Percentiles rank a stretch among this genome's conserved stretches.
Conservation (phyloP, 371 early-diverging fungal genomes). For the Mucor piriformis region DNA sequence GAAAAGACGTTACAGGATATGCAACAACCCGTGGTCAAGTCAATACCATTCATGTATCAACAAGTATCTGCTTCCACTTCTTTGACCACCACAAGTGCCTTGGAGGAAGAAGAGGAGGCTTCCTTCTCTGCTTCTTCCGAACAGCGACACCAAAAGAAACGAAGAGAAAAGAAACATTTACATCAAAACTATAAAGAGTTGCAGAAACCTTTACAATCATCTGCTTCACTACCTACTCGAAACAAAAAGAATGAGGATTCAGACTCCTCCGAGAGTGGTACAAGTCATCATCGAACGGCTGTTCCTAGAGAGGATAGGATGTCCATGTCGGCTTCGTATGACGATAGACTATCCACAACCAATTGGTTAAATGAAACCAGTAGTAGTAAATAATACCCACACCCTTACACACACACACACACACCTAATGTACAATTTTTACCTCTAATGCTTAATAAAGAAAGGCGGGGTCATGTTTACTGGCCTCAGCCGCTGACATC, state of each 20-base stretch:
- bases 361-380: conserved; percentile 13
- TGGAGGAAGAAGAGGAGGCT: too few species aligned
- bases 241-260: conserved; percentile 19
- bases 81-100: conserved; percentile 5
- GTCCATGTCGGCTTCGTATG: conserved; percentile 46
- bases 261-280: conserved; percentile 14
- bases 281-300: not conserved
- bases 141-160: conserved; percentile 20
- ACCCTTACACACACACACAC: too few species aligned
- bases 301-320: conserved; percentile 1
- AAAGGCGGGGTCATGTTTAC: too few species aligned
- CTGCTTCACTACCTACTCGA: conserved; percentile 50
- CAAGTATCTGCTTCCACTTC: conserved; percentile 15
- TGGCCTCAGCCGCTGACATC: too few species aligned
- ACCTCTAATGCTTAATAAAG: too few species aligned
- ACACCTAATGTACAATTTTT: too few species aligned
- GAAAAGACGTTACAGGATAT: conserved; percentile 56
- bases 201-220: conserved; percentile 37
- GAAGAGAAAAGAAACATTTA: conserved; percentile 25
- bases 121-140: conserved; percentile 5
- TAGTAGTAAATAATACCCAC: not conserved
- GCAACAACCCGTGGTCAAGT: conserved; percentile 27
- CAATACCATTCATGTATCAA: conserved; percentile 13
- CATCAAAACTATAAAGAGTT: conserved; percentile 21
- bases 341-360: conserved; percentile 34